Evolutionary conservation across 768 basidiomycete species (phyloP).

Genomic region (Tubosaeta sp.): DNA sequence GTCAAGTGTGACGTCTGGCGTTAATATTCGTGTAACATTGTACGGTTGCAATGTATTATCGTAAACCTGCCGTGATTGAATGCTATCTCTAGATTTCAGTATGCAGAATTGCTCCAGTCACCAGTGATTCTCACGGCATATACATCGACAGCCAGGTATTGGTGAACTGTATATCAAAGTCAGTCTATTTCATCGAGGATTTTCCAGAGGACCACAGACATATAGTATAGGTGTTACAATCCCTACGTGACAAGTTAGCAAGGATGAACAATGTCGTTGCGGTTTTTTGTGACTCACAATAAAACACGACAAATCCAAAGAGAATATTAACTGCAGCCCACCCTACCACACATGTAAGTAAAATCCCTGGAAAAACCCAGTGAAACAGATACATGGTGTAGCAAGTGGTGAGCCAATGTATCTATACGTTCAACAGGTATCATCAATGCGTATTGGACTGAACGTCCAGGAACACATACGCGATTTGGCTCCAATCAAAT

Average conservation of each 20-base stretch:
- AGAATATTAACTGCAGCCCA: conserved; percentile 77
- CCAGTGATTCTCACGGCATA: conserved; percentile 46
- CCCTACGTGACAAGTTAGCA: conserved; percentile 17
- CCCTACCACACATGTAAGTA: conserved; percentile 33
- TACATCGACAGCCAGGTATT: conserved; percentile 59
- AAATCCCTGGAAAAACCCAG: not conserved
- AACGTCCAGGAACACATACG: conserved; percentile 20
- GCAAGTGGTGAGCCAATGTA: conserved; percentile 51
- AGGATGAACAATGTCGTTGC: not conserved
- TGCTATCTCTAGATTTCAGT: conserved; percentile 28
- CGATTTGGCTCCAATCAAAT: conserved; percentile 78
- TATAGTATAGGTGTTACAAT: conserved; percentile 34
- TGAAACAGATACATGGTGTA: conserved; percentile 48
- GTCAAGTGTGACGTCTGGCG: conserved; percentile 49
- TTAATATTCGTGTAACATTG: conserved; percentile 56
- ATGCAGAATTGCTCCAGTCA: not conserved
- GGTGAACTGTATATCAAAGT: conserved; percentile 40
- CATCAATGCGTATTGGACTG: not conserved
- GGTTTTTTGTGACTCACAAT: conserved; percentile 38
- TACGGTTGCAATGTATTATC: conserved; percentile 57
- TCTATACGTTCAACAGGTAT: conserved; percentile 5
- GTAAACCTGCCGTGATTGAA: conserved; percentile 59
- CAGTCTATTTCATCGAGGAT: conserved; percentile 12
- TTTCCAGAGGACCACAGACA: conserved; percentile 49
- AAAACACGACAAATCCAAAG: conserved; percentile 65